Percentiles rank a stretch among this genome's conserved stretches.
Conservation (phyloP, 768 basidiomycete species). For the Collybia sp. region DNA sequence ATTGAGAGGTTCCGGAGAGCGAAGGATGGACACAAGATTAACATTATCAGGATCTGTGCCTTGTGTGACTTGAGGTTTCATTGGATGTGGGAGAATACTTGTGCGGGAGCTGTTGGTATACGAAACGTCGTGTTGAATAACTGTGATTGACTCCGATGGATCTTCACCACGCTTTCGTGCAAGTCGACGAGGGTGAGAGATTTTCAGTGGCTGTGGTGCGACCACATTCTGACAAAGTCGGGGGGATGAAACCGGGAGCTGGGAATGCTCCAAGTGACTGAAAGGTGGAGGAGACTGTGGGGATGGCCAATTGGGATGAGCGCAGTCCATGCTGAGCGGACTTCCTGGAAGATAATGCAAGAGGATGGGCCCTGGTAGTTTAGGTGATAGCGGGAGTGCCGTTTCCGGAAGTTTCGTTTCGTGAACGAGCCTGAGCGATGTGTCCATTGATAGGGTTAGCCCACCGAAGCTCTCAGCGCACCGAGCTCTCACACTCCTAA, state of each 20-base stretch:
- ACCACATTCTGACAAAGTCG: no score
- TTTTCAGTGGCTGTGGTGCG: no score
- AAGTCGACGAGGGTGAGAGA: no score
- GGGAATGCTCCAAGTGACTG: neutral
- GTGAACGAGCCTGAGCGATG: conserved; percentile 19
- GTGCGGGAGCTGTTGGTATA: neutral
- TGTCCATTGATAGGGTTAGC: conserved; percentile 7
- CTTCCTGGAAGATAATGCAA: neutral
- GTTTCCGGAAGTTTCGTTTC: conserved; percentile 9
- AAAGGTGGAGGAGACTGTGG: neutral
- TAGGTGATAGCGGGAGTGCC: conserved; percentile 13
- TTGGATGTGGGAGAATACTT: neutral
- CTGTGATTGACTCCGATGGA: no score
- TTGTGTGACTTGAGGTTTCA: neutral
- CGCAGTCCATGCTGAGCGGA: neutral
- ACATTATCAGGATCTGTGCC: neutral
- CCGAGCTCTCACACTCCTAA: conserved; percentile 15
- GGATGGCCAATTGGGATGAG: neutral
- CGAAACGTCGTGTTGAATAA: no score
- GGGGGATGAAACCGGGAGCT: neutral
- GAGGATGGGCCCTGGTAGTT: neutral
- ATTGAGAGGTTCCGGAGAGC: neutral
- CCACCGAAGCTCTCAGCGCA: conserved; percentile 10
- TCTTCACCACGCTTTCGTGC: no score
- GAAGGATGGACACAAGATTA: neutral